Evolutionary conservation across 2,329 filamentous ascomycete genomes (phyloP).

Genomic region (Neonectria punicea): DNA sequence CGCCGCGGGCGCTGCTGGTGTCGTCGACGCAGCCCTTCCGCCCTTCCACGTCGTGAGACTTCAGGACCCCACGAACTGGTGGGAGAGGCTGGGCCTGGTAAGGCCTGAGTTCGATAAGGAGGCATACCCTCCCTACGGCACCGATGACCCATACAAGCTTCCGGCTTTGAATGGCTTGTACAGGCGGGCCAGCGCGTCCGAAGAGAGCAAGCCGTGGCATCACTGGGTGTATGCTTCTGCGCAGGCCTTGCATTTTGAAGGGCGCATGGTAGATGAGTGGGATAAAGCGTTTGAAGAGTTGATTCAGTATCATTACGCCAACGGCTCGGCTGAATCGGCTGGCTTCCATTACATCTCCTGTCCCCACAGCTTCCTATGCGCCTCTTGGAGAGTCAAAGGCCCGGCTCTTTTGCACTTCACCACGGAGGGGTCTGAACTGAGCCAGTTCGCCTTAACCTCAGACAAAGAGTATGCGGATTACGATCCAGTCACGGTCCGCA

Average conservation of each 20-base stretch:
- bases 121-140: background rate
- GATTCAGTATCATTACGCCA: conserved; percentile 8
- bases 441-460: background rate
- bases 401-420: conserved; percentile 21
- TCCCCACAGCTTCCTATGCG: conserved; percentile 10
- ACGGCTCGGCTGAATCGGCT: background rate
- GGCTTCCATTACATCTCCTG: conserved; percentile 10
- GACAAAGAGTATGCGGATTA: background rate
- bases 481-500: conserved; percentile 3
- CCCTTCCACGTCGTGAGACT: conserved; percentile 16
- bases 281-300: conserved; percentile 15
- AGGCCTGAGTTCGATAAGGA: conserved; percentile 10
- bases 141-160: background rate
- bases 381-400: conserved; percentile 9
- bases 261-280: conserved; percentile 8
- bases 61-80: conserved; percentile 16
- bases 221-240: conserved; percentile 14
- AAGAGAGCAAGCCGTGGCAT: background rate
- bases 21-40: background rate
- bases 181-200: background rate
- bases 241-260: conserved; percentile 2
- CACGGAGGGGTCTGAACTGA: background rate
- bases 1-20: no score
- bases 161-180: conserved; percentile 4
- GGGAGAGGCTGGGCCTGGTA: conserved; percentile 8